Conservation (phyloP, 176 grass and related monocot species). For the Aegilops longissima region DNA sequence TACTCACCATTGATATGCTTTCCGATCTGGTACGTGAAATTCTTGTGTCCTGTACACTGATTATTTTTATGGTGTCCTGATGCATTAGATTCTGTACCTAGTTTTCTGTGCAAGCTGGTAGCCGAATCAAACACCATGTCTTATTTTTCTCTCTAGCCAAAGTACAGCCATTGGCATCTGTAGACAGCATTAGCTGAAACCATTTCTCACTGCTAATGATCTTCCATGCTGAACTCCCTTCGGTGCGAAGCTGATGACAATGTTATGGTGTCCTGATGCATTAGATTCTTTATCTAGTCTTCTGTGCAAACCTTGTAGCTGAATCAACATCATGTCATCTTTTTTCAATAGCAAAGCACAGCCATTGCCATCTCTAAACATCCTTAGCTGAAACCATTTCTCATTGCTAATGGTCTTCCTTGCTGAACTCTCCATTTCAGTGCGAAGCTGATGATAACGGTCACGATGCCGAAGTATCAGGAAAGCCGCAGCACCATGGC, state of each 20-base stretch:
- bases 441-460: slow-evolving; percentile 27
- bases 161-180: background rate
- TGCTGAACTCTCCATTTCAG: slow-evolving; percentile 11
- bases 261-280: background rate
- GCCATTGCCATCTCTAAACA: background rate
- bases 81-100: background rate
- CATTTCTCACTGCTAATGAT: slow-evolving; percentile 6
- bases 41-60: background rate
- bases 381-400: background rate
- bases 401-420: background rate
- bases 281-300: too few relatives aligned
- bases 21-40: slow-evolving; percentile 44
- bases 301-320: too few relatives aligned
- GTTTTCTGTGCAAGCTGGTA: background rate
- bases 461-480: slow-evolving; percentile 26
- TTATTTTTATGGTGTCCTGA: background rate
- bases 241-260: slow-evolving; percentile 29
- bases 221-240: background rate
- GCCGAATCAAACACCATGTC: background rate
- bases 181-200: background rate
- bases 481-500: background rate
- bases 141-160: background rate
- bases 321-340: too few relatives aligned
- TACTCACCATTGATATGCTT: slow-evolving; percentile 44
- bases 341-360: background rate